These are phyloP conservation scores for Russula olivacea DNA, from an alignment of 768 basidiomycete species.

Conservation along the genomic window DNA sequence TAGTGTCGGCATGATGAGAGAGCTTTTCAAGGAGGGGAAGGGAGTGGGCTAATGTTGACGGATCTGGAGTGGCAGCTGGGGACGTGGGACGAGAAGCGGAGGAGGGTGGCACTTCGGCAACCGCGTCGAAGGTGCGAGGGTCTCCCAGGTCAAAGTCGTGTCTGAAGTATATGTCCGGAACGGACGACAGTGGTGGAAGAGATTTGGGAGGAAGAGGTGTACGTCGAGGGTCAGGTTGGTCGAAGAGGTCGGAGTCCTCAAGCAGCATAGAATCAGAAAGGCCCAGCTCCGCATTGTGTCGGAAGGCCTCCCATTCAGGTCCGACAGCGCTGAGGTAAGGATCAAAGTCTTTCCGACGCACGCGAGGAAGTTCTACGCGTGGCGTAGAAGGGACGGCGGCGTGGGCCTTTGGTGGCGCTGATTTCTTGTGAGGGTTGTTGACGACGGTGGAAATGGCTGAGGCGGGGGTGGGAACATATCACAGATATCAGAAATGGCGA, in stretches of 20 bases:
- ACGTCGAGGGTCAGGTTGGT: constrained; percentile 26
- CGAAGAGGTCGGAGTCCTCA: constrained; percentile 19
- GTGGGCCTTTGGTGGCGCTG: constrained; percentile 84
- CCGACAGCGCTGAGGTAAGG: constrained; percentile 66
- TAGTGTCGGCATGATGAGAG: constrained; percentile 85
- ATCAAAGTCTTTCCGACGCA: constrained; percentile 79
- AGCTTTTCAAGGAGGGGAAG: constrained; percentile 81
- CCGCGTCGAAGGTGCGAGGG: constrained; percentile 66
- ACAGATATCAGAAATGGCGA: neutral
- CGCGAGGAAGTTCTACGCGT: constrained; percentile 72
- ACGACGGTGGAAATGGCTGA: constrained; percentile 90
- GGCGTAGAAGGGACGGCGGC: constrained; percentile 67
- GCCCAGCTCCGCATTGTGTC: constrained; percentile 38
- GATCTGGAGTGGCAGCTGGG: constrained; percentile 40
- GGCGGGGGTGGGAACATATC: constrained; percentile 18
- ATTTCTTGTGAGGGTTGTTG: constrained; percentile 80
- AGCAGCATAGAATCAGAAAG: constrained; percentile 33
- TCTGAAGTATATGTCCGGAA: constrained; percentile 80
- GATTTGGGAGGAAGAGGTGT: constrained; percentile 33
- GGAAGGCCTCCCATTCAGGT: constrained; percentile 74
- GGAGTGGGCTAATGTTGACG: constrained; percentile 57
- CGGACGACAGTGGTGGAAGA: constrained; percentile 64
- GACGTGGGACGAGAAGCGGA: constrained; percentile 19
- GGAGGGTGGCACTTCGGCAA: constrained; percentile 45
- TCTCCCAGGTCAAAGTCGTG: constrained; percentile 75